Conservation (phyloP, 208 protist genomes). For the Ichthyophonus hoferi region DNA sequence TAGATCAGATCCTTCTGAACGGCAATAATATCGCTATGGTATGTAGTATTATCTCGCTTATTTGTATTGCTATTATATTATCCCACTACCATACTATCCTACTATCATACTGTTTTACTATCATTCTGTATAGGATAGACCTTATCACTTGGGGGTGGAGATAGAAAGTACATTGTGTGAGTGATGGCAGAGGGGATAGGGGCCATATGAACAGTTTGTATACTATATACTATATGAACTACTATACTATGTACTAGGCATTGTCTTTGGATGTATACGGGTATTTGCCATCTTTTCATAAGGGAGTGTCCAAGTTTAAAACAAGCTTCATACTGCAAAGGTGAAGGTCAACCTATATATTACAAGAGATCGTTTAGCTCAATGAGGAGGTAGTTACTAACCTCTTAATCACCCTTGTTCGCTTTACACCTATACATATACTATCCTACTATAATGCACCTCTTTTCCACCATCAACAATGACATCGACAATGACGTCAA, state of each 20-base stretch:
- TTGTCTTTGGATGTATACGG: too few species aligned
- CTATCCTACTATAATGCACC: not conserved
- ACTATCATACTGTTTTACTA: not conserved
- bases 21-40: slow-evolving; percentile 55
- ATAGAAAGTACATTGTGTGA: too few species aligned
- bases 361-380: too few species aligned
- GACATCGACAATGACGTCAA: not conserved
- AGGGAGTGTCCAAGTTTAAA: too few species aligned
- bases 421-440: not conserved
- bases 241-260: too few species aligned
- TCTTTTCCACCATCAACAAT: not conserved
- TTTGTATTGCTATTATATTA: not conserved
- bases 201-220: too few species aligned
- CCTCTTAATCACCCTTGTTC: too few species aligned
- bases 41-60: not conserved
- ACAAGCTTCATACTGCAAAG: too few species aligned
- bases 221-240: too few species aligned
- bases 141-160: not conserved
- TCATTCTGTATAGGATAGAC: not conserved
- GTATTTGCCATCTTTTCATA: too few species aligned
- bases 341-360: not conserved
- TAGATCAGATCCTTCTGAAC: slow-evolving; percentile 56
- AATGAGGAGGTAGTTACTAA: too few species aligned
- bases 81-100: not conserved
- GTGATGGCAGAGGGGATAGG: too few species aligned